These are phyloP conservation scores for Echeveria elegans DNA, from an alignment of 164 flowering plant species.

Conservation along the genomic window DNA sequence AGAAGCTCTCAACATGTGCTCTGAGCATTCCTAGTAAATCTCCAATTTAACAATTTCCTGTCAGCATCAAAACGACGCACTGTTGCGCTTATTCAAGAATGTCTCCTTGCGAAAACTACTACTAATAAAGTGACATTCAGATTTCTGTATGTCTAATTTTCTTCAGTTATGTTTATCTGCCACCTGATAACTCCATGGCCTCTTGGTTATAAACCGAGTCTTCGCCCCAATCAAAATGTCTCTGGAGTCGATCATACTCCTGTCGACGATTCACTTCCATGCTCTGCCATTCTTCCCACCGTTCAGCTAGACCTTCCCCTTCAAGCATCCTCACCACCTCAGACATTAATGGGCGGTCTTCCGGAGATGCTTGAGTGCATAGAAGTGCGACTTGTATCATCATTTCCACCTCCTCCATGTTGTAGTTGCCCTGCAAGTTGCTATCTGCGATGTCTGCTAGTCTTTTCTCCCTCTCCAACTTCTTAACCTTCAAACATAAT, in stretches of 20 bases:
- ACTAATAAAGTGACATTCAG: no score
- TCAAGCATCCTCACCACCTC: conserved; percentile 95
- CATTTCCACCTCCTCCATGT: conserved; percentile 71
- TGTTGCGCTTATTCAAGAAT: no score
- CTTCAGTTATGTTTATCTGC: conserved; percentile 38
- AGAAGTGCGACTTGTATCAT: conserved; percentile 87
- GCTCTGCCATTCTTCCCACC: conserved; percentile 95
- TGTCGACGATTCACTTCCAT: conserved; percentile 67
- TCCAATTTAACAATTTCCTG: neutral
- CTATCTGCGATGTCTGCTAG: conserved; percentile 71
- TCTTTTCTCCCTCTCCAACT: conserved; percentile 52
- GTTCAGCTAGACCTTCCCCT: conserved; percentile 89
- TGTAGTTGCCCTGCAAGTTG: conserved; percentile 41
- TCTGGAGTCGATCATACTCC: conserved; percentile 69
- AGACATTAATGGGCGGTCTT: conserved; percentile 91
- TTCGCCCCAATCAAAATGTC: conserved; percentile 84
- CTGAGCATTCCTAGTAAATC: no score
- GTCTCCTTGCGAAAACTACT: no score
- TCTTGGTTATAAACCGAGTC: conserved; percentile 69
- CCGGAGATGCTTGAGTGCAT: conserved; percentile 81
- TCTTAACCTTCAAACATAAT: neutral
- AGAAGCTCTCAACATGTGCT: no score
- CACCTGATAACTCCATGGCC: conserved; percentile 89
- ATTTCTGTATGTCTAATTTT: neutral
- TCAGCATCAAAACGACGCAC: neutral